phyloP scores from a whole-genome alignment of 2,329 filamentous ascomycete genomes.

The Trichophyton schoenleinii region DNA sequence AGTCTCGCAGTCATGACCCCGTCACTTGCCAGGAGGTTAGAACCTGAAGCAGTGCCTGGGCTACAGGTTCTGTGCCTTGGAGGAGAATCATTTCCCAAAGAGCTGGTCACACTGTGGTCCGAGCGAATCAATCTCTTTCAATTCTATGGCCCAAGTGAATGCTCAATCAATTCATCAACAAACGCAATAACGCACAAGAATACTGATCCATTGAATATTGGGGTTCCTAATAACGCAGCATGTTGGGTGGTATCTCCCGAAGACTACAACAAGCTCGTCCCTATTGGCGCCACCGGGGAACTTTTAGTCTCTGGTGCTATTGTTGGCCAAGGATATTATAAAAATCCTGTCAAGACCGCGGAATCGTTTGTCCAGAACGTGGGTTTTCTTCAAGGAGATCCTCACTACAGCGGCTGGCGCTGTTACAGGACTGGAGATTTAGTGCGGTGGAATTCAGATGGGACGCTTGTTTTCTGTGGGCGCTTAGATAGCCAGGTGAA shows the following conservation, averaged over 20 bases:
- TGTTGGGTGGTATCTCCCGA: constrained; percentile 16
- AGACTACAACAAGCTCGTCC: constrained; percentile 14
- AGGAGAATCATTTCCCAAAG: constrained; percentile 26
- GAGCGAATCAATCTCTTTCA: constrained; percentile 8
- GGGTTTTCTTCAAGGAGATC: constrained; percentile 18
- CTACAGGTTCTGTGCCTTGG: constrained; percentile 27
- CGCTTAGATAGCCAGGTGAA: constrained; percentile 7
- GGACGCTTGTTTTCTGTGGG: constrained; percentile 3
- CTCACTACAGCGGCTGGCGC: constrained; percentile 10
- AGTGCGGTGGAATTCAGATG: constrained; percentile 16
- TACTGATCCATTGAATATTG: constrained; percentile 6
- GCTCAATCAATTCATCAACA: constrained; percentile 12
- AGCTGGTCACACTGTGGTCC: constrained; percentile 21
- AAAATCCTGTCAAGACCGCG: constrained; percentile 21
- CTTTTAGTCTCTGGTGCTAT: constrained; percentile 25
- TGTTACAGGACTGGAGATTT: constrained; percentile 27
- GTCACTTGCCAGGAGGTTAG: constrained; percentile 23
- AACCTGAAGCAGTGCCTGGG: constrained; percentile 20
- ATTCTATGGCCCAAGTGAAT: constrained; percentile 17
- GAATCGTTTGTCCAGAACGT: constrained; percentile 16
- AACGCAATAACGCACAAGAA: constrained; percentile 6
- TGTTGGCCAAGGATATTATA: constrained; percentile 26
- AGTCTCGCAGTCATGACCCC: constrained; percentile 41
- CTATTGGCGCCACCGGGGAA: constrained; percentile 18
- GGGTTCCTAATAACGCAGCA: constrained; percentile 7